These are phyloP conservation scores for Arabidopsis lyrata DNA, from an alignment of 441 rosid genomes.

Conservation along the genomic window DNA sequence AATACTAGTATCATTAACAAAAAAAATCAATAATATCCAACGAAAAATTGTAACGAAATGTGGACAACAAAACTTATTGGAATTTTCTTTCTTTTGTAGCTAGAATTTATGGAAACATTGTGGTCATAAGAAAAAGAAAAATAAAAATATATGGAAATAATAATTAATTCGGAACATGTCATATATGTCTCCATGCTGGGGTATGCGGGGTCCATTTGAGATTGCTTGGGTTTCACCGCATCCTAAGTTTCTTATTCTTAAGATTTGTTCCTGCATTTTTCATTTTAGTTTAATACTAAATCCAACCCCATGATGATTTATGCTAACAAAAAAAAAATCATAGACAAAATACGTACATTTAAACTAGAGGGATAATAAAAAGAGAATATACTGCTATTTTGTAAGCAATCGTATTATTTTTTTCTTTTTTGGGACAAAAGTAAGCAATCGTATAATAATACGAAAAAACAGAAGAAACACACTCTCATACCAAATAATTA, in stretches of 20 bases:
- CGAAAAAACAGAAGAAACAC: constrained; percentile 37
- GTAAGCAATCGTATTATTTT: no score
- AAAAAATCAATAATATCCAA: background rate
- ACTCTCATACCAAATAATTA: constrained; percentile 68
- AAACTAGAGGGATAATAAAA: no score
- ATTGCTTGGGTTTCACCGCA: constrained; percentile 88
- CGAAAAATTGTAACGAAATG: background rate
- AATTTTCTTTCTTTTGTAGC: background rate
- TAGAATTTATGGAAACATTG: background rate
- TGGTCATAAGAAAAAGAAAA: background rate
- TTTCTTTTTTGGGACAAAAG: no score
- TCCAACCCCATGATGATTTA: background rate
- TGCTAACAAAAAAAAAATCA: background rate
- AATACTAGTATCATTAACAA: background rate
- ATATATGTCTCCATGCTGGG: constrained; percentile 41
- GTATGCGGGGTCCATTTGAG: constrained; percentile 49
- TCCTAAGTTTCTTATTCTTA: constrained; percentile 39
- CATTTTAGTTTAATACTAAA: background rate
- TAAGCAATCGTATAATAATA: constrained; percentile 20
- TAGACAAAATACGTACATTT: no score
- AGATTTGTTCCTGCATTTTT: constrained; percentile 22
- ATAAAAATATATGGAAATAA: background rate
- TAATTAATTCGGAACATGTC: constrained; percentile 38
- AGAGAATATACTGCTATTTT: no score
- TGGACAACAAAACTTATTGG: background rate